phyloP scores from a whole-genome alignment of 148 eudicot genomes.

The Vaccinium macrocarpon region DNA sequence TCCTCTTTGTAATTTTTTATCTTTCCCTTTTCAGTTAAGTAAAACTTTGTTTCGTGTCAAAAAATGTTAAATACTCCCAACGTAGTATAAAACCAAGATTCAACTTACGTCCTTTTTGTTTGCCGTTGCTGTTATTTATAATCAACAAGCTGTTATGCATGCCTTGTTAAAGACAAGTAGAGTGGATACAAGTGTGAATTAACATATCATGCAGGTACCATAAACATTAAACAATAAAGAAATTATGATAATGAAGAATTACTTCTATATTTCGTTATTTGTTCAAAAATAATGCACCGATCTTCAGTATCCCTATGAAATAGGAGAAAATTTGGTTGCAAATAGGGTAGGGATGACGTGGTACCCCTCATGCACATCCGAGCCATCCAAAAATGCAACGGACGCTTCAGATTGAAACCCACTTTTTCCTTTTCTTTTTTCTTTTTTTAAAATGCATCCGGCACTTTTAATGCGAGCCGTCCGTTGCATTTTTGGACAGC shows the following conservation, averaged over 20 bases:
- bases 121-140: not conserved
- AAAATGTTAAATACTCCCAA: not conserved
- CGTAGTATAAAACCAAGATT: constrained; percentile 2
- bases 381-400: too few species aligned
- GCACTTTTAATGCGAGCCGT: too few species aligned
- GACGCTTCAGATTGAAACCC: too few species aligned
- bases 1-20: not conserved
- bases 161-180: not conserved
- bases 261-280: not conserved
- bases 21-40: not conserved
- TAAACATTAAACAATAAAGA: not conserved
- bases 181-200: not conserved
- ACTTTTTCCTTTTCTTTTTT: too few species aligned
- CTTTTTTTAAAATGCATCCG: too few species aligned
- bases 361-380: too few species aligned
- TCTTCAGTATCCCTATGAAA: not conserved
- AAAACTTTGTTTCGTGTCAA: not conserved
- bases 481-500: too few species aligned
- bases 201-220: not conserved
- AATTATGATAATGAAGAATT: not conserved
- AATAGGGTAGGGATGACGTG: too few species aligned
- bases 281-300: not conserved
- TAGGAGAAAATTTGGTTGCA: not conserved
- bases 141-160: not conserved
- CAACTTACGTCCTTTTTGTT: not conserved